phyloP scores from a whole-genome alignment of 768 basidiomycete species.

The Leccinellum rugosiceps region DNA sequence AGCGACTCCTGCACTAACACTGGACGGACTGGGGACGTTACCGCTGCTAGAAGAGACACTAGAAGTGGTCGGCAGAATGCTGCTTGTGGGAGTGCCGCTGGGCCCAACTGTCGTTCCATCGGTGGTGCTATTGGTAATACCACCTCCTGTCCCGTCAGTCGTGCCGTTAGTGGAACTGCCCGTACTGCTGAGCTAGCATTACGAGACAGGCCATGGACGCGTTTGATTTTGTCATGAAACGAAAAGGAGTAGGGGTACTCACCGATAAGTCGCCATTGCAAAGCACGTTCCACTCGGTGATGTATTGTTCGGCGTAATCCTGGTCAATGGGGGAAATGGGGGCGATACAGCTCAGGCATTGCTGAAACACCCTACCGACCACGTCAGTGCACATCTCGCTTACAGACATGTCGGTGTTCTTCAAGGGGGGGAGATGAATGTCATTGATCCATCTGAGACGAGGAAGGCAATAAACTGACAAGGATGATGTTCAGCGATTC shows the following conservation, averaged over 20 bases:
- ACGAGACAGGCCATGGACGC: background rate
- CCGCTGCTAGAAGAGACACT: background rate
- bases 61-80: background rate
- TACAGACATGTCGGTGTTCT: slow-evolving; percentile 10
- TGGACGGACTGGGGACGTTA: background rate
- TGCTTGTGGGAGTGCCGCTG: background rate
- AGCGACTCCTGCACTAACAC: background rate
- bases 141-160: background rate
- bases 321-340: background rate
- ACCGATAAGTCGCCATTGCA: slow-evolving; percentile 22
- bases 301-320: slow-evolving; percentile 3
- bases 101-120: background rate
- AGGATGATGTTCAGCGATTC: slow-evolving; percentile 16
- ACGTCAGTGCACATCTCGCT: slow-evolving; percentile 13
- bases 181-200: slow-evolving; percentile 10
- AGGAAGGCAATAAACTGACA: slow-evolving; percentile 8
- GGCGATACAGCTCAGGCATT: slow-evolving; percentile 23
- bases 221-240: background rate
- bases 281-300: slow-evolving; percentile 14
- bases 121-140: background rate
- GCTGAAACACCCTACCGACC: slow-evolving; percentile 10
- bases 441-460: background rate
- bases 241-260: background rate
- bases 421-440: background rate
- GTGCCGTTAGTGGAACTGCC: background rate